Conservation (phyloP, 306 rosid species). For the Lathyrus aphaca region DNA sequence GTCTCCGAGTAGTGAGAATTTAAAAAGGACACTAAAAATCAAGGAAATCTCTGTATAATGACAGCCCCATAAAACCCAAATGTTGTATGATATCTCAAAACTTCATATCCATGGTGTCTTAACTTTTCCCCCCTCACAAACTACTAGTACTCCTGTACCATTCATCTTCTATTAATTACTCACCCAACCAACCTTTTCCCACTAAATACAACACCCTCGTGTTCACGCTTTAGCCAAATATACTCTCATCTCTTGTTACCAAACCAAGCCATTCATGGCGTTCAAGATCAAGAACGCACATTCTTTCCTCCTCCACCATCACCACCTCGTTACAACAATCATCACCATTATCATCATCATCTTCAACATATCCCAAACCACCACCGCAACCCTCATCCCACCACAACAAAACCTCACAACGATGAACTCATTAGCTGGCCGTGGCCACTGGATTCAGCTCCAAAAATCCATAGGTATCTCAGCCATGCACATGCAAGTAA, state of each 20-base stretch:
- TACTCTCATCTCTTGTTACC: neutral
- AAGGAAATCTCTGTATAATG: too few species aligned
- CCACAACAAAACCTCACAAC: neutral
- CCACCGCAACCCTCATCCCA: neutral
- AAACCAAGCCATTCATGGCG: constrained; percentile 42
- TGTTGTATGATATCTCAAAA: too few species aligned
- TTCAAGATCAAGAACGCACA: constrained; percentile 55
- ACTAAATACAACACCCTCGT: neutral
- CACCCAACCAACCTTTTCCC: neutral
- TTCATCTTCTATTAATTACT: too few species aligned
- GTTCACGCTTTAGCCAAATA: neutral
- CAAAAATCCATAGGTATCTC: constrained; percentile 68
- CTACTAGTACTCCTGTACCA: too few species aligned
- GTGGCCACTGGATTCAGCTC: constrained; percentile 64
- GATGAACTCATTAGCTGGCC: constrained; percentile 2
- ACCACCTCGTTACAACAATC: constrained; percentile 5
- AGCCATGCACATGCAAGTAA: constrained; percentile 94
- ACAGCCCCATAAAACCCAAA: too few species aligned
- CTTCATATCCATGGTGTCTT: too few species aligned
- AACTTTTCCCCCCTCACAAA: too few species aligned
- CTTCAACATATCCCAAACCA: neutral
- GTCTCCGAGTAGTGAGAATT: too few species aligned
- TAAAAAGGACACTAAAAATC: too few species aligned
- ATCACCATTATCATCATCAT: neutral
- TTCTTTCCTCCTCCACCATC: constrained; percentile 38